Evolutionary conservation across 768 basidiomycete genomes (phyloP), one percentile per base, ranked within the genome.

Genomic region (Podaxis sp.): DNA sequence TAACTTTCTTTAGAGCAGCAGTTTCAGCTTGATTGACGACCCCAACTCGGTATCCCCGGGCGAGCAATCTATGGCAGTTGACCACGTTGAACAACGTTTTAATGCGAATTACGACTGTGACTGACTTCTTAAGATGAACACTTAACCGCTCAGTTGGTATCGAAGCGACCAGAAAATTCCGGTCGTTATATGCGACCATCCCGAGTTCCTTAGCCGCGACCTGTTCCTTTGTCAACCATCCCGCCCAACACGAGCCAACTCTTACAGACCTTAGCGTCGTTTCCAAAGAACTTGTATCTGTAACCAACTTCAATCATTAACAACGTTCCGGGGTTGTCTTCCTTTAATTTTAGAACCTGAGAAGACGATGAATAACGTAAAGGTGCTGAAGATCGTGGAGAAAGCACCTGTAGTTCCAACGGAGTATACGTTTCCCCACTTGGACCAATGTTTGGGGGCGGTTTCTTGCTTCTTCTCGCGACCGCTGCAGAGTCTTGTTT

Each of bases 291-390:
- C 58, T 80, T 84, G 71, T 87, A 89, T 72, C 89, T 95, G 73
- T 95, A 95, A 4, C 93, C 93, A 30, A 89, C 86, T 72, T 94
- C 89, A 24, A 95, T 77, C 82, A 95, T 86, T 12, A 95, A 77
- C 38, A 95, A 65, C 3, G 85, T 85, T 11, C 82, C 89, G 1
- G 82, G 80, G 72, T 92, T 79, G 20, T 87, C 83, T 58, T 60
- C 76, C 74, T 92, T 91, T 12, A 94, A 75, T 59, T 82, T 72
- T 26, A 80, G 68, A 33, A 88, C 78, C 86, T 87, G 46, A 20
- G 44, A 3, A 50, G 24, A 36, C 11, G 53, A 15, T 53, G 22
- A 56, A 37, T 36, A 56, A 12, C 26, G 41, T 55, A n/a, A 38
- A 17, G 22, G n/a, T 52, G 22, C 12, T 24, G 49, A 50, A 13